Evolutionary conservation across 139 green algal species (phyloP).

Genomic region (Marvania coccoides): DNA sequence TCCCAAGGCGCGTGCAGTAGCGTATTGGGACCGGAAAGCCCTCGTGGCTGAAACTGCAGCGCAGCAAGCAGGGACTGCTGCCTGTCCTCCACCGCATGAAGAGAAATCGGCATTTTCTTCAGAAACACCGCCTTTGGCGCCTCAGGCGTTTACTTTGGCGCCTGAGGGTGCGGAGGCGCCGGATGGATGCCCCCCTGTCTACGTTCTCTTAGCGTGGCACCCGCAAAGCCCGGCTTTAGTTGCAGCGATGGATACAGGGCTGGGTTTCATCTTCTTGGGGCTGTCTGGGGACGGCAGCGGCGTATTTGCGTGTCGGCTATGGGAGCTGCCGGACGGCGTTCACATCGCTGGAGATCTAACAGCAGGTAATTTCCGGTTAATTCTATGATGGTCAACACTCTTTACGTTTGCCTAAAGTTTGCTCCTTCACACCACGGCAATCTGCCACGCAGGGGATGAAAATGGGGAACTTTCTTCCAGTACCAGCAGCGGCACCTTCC

Average conservation of each 20-base stretch:
- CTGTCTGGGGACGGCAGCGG: background rate
- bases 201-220: background rate
- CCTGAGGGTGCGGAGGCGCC: background rate
- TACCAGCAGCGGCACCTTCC: background rate
- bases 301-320: slow-evolving; percentile 28
- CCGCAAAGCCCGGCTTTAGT: background rate
- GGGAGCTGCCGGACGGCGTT: background rate
- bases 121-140: background rate
- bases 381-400: too few species aligned
- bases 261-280: slow-evolving; percentile 14
- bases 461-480: too few species aligned
- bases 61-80: background rate
- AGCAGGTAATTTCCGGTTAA: too few species aligned
- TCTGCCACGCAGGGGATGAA: too few species aligned
- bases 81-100: background rate
- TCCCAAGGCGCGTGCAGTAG: background rate
- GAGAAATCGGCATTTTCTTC: background rate
- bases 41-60: background rate
- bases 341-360: background rate
- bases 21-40: background rate
- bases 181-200: background rate
- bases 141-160: background rate
- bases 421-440: too few species aligned
- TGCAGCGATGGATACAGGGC: background rate
- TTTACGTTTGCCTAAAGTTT: too few species aligned